Base-by-base conservation (phyloP, 805 yeast species). In the Wickerhamomyces canadensis region DNA sequence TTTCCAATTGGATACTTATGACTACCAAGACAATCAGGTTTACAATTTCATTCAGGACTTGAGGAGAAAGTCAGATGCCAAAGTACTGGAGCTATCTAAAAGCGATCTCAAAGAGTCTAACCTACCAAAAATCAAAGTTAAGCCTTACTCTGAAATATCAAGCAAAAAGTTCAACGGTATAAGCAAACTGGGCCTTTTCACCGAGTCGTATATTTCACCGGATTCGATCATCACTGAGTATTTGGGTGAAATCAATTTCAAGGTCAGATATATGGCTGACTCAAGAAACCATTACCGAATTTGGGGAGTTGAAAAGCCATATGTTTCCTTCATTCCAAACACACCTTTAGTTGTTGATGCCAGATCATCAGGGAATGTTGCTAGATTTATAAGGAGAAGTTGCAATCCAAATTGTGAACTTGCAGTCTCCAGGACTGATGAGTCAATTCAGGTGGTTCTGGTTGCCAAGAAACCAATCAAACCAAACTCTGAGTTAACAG, bases 341-440 rank as follows among this genome's bases (percentile, higher is more conserved):
- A 58, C 79, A 36, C 80, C 82, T 0, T 48, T 88, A n/a, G 80
- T 73, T 4, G 63, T 89, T 14, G 96, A 89, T 58, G 74, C 88
- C n/a, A 70, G 96, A 41, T 73, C 78, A 29, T 69, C 77, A 5
- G 98, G 97, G 0, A 84, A 86, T 48, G 68, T 72, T 24, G 67
- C 88, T 1, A 61, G 95, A 35, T 91, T 84, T 54, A 65, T 85
- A 22, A 67, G 97, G 41, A 76, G 82, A 41, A 67, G 88, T 9
- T 85, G 96, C 51, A 59, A 72, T 10, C 87, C 95, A 6, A 88
- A 87, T 58, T 80, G 88, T 51, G 75, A 68, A 42, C 61, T 91
- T 21, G 68, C 67, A 31, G 68, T 84, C 3, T 58, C 74, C 1
- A 51, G 62, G 12, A 45, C 64, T 14, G 48, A 53, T 9, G 48